Evolutionary conservation across 2,329 filamentous ascomycete species (phyloP).

Genomic region (Zalaria obscura): DNA sequence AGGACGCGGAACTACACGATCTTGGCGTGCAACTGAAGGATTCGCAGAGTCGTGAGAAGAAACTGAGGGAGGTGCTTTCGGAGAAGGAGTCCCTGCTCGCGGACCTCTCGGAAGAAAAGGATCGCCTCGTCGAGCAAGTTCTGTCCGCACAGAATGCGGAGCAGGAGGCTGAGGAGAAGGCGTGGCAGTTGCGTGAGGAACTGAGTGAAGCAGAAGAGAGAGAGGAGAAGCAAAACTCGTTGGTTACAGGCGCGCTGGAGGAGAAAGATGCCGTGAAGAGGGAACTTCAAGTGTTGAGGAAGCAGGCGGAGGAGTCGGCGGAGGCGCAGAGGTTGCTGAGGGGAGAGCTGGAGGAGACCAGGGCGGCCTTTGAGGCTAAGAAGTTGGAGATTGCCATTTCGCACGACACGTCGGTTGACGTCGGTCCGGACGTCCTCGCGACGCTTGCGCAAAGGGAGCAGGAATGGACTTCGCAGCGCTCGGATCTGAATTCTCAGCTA

Average conservation of each 20-base stretch:
- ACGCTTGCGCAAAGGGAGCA: not conserved
- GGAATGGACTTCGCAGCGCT: not conserved
- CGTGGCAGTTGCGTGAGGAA: not conserved
- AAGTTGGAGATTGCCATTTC: too few species aligned
- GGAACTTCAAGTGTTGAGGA: not conserved
- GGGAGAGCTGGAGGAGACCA: not conserved
- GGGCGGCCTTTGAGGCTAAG: not conserved
- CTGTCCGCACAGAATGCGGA: not conserved
- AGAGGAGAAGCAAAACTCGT: not conserved
- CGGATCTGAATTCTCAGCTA: not conserved
- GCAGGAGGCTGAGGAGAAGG: not conserved
- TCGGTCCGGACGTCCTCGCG: not conserved
- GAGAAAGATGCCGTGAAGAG: not conserved
- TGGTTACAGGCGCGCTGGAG: not conserved
- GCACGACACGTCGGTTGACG: not conserved
- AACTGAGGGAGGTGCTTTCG: not conserved
- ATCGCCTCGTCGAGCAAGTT: constrained; percentile 1
- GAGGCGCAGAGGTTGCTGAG: not conserved
- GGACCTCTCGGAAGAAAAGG: not conserved
- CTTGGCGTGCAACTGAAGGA: constrained; percentile 3
- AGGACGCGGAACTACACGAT: constrained; percentile 8
- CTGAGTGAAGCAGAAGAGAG: not conserved
- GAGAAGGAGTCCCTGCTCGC: constrained; percentile 1
- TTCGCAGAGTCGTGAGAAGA: not conserved
- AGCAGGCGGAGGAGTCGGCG: not conserved